phyloP scores from a whole-genome alignment of 179 eudicot genomes.

The Kewa caespitosa region DNA sequence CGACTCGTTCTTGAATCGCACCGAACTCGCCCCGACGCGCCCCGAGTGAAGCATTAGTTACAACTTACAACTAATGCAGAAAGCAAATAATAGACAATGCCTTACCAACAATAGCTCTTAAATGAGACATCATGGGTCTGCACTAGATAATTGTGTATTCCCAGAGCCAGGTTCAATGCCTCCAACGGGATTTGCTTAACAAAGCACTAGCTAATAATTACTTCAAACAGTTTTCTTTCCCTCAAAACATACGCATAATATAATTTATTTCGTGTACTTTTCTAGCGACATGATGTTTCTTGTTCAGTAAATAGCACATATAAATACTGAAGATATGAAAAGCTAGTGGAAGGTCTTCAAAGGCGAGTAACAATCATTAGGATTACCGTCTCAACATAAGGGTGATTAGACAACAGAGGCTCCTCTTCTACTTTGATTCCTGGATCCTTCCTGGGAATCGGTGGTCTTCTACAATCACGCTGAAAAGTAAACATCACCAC shows the following conservation, averaged over 20 bases:
- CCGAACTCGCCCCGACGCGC: too few species aligned
- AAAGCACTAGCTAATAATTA: background rate
- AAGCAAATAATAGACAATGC: too few species aligned
- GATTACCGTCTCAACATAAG: slow-evolving; percentile 87
- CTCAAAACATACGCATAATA: background rate
- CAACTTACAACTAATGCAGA: too few species aligned
- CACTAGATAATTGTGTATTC: background rate
- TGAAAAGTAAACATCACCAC: slow-evolving; percentile 30
- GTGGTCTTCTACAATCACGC: slow-evolving; percentile 97
- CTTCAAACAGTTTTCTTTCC: background rate
- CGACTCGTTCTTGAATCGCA: too few species aligned
- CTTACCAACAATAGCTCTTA: background rate
- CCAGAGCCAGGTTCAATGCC: background rate
- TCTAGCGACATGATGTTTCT: background rate
- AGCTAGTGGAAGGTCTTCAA: background rate
- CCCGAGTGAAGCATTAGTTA: too few species aligned
- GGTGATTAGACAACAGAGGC: slow-evolving; percentile 83
- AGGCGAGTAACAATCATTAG: background rate
- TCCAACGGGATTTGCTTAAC: background rate
- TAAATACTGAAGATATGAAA: background rate
- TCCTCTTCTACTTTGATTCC: slow-evolving; percentile 83
- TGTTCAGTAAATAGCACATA: background rate
- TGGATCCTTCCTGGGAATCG: slow-evolving; percentile 79
- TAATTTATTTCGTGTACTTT: background rate
- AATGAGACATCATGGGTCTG: background rate